Base-by-base conservation (phyloP, 495 filamentous ascomycete species). In the Trichoderma reesei region DNA sequence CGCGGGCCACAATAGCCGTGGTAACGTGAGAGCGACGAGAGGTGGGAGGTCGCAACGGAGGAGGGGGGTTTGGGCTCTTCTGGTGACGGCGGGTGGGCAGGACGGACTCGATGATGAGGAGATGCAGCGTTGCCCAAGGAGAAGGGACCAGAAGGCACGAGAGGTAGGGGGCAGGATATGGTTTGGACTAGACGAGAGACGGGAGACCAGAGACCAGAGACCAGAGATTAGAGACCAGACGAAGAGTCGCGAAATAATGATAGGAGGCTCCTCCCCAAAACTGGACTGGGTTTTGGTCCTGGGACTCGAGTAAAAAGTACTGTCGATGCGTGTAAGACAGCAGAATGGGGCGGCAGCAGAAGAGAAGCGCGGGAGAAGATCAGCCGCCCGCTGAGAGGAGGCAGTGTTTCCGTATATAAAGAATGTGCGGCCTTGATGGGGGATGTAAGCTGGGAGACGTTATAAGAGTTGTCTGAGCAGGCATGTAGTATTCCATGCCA, bases 1-100 rank as follows among this genome's bases (percentile, higher is more conserved):
- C 51, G 51, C 51, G 51, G 51, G 51, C 34, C 31, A 56, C 51
- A 56, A 56, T 56, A 56, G 51, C 51, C 51, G 51, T 56, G 51
- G 51, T 56, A 56, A 56, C 51, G 51, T 56, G 51, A 56, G 51
- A 56, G 8, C 8, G 26, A 26, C 34, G 20, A 26, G 11, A 56
- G 26, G 20, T 20, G 26, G 16, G 31, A 26, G 26, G 51, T 20
- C 20, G 51, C 20, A 34, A 56, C n/a, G n/a, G n/a, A n/a, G n/a
- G n/a, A n/a, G n/a, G n/a, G n/a, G n/a, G n/a, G n/a, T n/a, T n/a
- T n/a, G n/a, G n/a, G n/a, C n/a, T n/a, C n/a, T n/a, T n/a, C n/a
- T n/a, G n/a, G n/a, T 56, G 51, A 31, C 51, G 59, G 59, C n/a
- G n/a, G 59, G n/a, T 39, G 59, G 41, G 31, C 3, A n/a, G 8